Evolutionary conservation across 345 rosid genomes (phyloP), one percentile per base, ranked within the genome.

Genomic region (Acer negundo): DNA sequence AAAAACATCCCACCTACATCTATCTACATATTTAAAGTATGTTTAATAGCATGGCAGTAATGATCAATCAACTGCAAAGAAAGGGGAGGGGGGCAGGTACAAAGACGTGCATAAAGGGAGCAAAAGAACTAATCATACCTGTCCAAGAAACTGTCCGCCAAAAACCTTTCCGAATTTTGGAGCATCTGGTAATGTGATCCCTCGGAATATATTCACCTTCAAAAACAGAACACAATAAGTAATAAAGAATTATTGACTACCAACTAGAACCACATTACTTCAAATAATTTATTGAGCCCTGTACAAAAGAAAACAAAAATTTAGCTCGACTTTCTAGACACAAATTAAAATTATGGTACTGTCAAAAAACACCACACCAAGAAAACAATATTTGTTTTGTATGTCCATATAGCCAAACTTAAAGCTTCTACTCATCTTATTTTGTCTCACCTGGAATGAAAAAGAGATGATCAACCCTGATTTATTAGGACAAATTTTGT

Each of bases 91-190:
- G 35, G 16, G 66, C 26, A 59, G 51, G 38, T 4, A 53, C 38
- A 16, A 11, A 17, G n/a, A 62, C 10, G 15, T 38, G 23, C 23
- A 19, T 12, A 71, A 42, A 67, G 67, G 53, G 66, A 46, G 61
- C 42, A 7, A 16, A n/a, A 62, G 12, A 77, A 24, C 40, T 69
- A 70, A 53, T 23, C 77, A 78, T 84, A 82, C 99, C 97, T 96
- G 99, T 75, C 97, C 99, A 49, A 92, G 77, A 62, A 96, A 88
- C 84, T 96, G 98, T 77, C 99, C 98, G 66, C 99, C 99, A 75
- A 94, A 96, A 68, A 96, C 97, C 82, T 91, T 94, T 28, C 97
- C 98, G 81, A 91, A 96, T 70, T 51, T 89, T 35, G 97, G 97
- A 76, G 98, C 98, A 79, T 91, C 94, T 47, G 97, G 95, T 82